Conservation (phyloP, 2,329 filamentous ascomycete genomes). For the Colletotrichum sp. region DNA sequence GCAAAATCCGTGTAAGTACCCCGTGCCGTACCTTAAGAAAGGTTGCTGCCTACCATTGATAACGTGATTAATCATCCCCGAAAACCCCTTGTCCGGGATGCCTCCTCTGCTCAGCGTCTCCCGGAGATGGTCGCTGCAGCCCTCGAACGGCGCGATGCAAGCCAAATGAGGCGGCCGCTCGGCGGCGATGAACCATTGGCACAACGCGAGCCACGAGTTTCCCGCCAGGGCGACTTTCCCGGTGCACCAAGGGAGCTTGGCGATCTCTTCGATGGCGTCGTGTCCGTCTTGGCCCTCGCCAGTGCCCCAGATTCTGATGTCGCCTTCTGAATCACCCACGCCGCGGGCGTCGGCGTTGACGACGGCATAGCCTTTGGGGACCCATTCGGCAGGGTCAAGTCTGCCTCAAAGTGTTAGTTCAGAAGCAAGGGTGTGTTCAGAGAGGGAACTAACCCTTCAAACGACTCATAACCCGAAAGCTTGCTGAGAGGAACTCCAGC, state of each 20-base stretch:
- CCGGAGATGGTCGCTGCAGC: not conserved
- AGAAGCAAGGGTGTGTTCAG: not conserved
- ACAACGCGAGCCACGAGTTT: not conserved
- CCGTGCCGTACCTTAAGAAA: not conserved
- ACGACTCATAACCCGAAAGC: constrained; percentile 1
- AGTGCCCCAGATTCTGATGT: not conserved
- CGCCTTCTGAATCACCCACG: not conserved
- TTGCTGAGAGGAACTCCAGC: not conserved
- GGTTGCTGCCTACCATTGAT: not conserved
- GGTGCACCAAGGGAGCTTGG: not conserved
- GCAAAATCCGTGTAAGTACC: accelerated
- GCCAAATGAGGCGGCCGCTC: not conserved
- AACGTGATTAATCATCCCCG: not conserved
- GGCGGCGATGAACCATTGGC: not conserved
- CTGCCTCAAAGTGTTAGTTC: not conserved
- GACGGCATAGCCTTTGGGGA: not conserved
- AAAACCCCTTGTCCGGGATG: not conserved
- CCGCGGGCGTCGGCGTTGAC: not conserved
- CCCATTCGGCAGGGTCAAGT: constrained; percentile 4
- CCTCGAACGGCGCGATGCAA: not conserved
- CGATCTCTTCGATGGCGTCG: constrained; percentile 4
- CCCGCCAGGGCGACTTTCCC: not conserved
- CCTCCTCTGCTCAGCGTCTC: not conserved
- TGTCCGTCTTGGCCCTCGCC: constrained; percentile 1
- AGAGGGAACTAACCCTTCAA: not conserved